Conservation (phyloP, 2,329 filamentous ascomycete species). For the Paraconiothyrium brasiliense region DNA sequence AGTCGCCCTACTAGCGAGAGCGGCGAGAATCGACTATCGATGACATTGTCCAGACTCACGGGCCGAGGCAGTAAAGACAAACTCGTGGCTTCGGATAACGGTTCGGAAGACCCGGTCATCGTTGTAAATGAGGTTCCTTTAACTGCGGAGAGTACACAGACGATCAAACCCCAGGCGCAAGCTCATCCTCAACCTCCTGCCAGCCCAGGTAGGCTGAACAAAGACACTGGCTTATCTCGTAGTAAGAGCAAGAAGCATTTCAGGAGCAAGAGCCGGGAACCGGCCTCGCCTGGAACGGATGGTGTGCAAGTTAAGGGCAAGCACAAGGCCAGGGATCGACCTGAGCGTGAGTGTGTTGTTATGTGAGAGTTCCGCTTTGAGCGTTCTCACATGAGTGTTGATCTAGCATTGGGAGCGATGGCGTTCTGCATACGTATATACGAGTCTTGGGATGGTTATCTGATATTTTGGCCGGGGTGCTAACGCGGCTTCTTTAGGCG, state of each 20-base stretch:
- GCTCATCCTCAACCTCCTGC: slow-evolving; percentile 7
- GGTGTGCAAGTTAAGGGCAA: slow-evolving; percentile 34
- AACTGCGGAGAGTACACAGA: slow-evolving; percentile 25
- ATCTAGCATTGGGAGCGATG: slow-evolving; percentile 12
- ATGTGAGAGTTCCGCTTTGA: slow-evolving; percentile 45
- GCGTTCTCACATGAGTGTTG: neutral
- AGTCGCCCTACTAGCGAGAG: slow-evolving; percentile 55
- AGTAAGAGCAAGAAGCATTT: slow-evolving; percentile 46
- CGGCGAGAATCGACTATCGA: slow-evolving; percentile 52
- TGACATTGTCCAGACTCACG: slow-evolving; percentile 52
- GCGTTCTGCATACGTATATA: slow-evolving; percentile 16
- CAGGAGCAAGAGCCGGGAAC: slow-evolving; percentile 53
- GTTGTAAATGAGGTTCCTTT: slow-evolving; percentile 34
- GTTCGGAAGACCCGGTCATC: slow-evolving; percentile 39
- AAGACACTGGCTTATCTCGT: slow-evolving; percentile 30
- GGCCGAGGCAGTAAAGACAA: slow-evolving; percentile 55
- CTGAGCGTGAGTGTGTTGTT: slow-evolving; percentile 56
- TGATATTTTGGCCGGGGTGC: neutral
- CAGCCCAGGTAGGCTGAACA: slow-evolving; percentile 35
- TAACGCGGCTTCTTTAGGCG: neutral
- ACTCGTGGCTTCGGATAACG: slow-evolving; percentile 37
- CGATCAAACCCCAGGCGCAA: slow-evolving; percentile 19
- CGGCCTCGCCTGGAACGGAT: slow-evolving; percentile 34
- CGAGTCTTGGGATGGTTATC: neutral
- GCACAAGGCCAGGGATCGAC: slow-evolving; percentile 41